A percentile compares a stretch with the other conserved stretches of the same genome.
These are phyloP conservation scores for Auriscalpium microsporum DNA, from an alignment of 768 basidiomycete species.

Conservation along the genomic window DNA sequence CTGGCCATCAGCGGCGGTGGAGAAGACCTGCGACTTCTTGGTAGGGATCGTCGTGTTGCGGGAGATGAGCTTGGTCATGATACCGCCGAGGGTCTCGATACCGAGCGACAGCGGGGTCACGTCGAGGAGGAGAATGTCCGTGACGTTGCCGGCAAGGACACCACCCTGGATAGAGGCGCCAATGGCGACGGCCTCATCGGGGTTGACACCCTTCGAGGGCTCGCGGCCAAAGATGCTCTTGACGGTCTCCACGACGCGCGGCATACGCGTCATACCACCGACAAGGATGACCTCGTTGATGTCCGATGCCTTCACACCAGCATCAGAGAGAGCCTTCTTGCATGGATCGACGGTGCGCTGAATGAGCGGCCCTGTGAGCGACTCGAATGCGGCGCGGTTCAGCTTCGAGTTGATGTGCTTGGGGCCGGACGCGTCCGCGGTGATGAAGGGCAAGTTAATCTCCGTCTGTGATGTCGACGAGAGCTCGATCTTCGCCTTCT, in stretches of 20 bases:
- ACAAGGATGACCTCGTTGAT: constrained; percentile 97
- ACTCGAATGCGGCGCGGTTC: constrained; percentile 83
- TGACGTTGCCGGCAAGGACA: constrained; percentile 93
- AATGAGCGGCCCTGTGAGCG: constrained; percentile 73
- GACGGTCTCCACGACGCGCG: constrained; percentile 88
- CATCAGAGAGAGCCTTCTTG: constrained; percentile 94
- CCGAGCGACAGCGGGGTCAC: constrained; percentile 94
- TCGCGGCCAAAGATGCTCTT: constrained; percentile 92
- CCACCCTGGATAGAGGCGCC: constrained; percentile 98
- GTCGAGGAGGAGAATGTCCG: constrained; percentile 89
- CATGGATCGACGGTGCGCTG: constrained; percentile 91
- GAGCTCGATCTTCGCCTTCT: constrained; percentile 98
- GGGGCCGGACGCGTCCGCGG: constrained; percentile 88
- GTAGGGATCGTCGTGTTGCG: constrained; percentile 99
- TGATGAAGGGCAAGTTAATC: constrained; percentile 97
- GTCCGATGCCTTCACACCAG: constrained; percentile 86
- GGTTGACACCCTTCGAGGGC: constrained; percentile 98
- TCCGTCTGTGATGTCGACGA: constrained; percentile 94
- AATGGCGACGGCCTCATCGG: constrained; percentile 97
- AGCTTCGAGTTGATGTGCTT: constrained; percentile 96
- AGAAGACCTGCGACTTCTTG: constrained; percentile 99
- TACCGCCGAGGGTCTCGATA: constrained; percentile 96
- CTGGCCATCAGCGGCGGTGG: constrained; percentile 97
- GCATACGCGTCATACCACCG: constrained; percentile 99
- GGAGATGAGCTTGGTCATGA: constrained; percentile 98